A percentile compares a stretch with the other conserved stretches of the same genome.
Conservation (phyloP, 1,284 basidiomycete genomes). For the Mycosarcoma mackinlayi region DNA sequence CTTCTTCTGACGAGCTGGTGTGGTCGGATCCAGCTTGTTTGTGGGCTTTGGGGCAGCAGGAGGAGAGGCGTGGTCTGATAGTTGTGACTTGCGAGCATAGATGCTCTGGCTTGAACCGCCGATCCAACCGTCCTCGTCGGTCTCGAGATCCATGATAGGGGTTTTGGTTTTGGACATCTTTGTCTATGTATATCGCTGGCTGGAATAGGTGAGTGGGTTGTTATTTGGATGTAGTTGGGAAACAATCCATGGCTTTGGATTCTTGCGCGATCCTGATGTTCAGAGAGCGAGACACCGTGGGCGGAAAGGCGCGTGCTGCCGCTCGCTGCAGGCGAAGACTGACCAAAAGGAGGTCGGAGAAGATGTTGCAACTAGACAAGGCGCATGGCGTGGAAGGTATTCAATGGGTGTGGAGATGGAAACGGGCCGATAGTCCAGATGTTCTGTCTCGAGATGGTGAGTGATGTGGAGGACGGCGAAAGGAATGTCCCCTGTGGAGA, state of each 20-base stretch:
- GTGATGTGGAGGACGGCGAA: too few relatives aligned
- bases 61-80: constrained; percentile 20
- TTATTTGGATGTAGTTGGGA: too few relatives aligned
- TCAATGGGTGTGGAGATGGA: neutral
- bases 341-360: constrained; percentile 1
- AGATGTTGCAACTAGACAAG: constrained; percentile 4
- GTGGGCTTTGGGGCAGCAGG: constrained; percentile 12
- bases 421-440: neutral
- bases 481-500: too few relatives aligned
- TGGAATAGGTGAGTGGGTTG: constrained; percentile 3
- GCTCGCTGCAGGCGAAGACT: neutral
- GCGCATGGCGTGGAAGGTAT: neutral
- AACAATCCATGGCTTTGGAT: constrained; percentile 29
- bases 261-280: neutral
- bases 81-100: constrained; percentile 33
- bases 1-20: constrained; percentile 17
- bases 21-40: constrained; percentile 22
- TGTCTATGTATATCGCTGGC: neutral
- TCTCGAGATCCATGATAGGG: constrained; percentile 34
- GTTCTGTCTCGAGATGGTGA: too few relatives aligned
- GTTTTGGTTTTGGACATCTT: constrained; percentile 22
- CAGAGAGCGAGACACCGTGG: too few relatives aligned
- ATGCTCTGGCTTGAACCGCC: constrained; percentile 53
- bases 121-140: constrained; percentile 49
- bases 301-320: too few relatives aligned